Conservation (phyloP, 495 filamentous ascomycete species). For the Geopyxis carbonaria region DNA sequence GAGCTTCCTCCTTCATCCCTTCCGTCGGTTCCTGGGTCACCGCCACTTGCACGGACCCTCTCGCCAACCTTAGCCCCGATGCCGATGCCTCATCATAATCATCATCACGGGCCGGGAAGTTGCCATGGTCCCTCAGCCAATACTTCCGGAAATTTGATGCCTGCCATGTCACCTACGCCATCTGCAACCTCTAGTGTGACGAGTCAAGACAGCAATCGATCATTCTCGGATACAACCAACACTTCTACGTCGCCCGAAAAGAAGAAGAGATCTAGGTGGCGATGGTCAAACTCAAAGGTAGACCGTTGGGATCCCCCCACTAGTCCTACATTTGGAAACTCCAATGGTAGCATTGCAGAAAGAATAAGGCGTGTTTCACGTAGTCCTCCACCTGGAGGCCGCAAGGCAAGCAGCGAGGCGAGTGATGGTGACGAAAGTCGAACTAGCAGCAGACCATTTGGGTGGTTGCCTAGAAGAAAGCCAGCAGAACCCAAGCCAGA, state of each 20-base stretch:
- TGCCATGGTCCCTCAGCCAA: conserved; percentile 52
- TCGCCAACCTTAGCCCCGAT: not conserved
- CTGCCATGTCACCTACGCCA: conserved; percentile 47
- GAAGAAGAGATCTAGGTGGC: conserved; percentile 40
- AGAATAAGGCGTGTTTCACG: conserved; percentile 31
- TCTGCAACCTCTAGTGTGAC: conserved; percentile 24
- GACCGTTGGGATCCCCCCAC: conserved; percentile 29
- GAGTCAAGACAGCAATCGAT: conserved; percentile 22
- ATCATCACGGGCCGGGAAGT: conserved; percentile 47
- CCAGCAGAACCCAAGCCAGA: too few relatives aligned
- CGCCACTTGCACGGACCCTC: conserved; percentile 4
- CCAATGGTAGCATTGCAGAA: conserved; percentile 46
- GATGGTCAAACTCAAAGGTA: conserved; percentile 48
- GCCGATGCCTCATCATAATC: conserved; percentile 31
- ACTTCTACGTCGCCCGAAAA: conserved; percentile 30
- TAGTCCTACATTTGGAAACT: conserved; percentile 36
- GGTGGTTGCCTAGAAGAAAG: too few relatives aligned
- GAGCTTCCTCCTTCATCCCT: not conserved
- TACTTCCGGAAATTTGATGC: conserved; percentile 60
- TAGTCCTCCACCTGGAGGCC: conserved; percentile 38
- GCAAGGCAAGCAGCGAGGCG: conserved; percentile 35
- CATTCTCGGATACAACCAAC: conserved; percentile 19
- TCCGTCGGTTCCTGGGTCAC: conserved; percentile 6
- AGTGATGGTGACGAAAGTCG: conserved; percentile 38
- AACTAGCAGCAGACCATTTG: conserved; percentile 13